Conservation (phyloP, 2,329 filamentous ascomycete species). For the Aureobasidium sp. region DNA sequence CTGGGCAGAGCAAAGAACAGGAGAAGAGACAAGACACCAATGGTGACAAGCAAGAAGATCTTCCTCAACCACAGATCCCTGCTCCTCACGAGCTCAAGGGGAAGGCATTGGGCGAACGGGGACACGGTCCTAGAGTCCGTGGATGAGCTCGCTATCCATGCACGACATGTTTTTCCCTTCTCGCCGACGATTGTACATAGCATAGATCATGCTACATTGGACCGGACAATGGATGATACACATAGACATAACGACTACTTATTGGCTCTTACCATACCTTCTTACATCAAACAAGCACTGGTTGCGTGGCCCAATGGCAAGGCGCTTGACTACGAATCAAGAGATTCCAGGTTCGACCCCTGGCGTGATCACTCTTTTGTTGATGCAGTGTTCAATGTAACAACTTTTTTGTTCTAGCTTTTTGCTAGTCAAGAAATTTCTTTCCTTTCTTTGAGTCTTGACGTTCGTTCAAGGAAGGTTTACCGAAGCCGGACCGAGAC, state of each 20-base stretch:
- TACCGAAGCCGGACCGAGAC: not conserved
- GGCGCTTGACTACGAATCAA: constrained; percentile 48
- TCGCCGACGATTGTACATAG: not conserved
- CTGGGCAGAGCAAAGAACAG: constrained; percentile 18
- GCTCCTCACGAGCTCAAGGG: constrained; percentile 5
- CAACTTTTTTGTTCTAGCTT: not conserved
- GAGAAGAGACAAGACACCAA: not conserved
- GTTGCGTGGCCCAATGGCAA: constrained; percentile 48
- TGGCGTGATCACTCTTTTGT: constrained; percentile 15
- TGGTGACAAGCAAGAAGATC: not conserved
- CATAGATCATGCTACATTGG: not conserved
- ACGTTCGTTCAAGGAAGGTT: not conserved
- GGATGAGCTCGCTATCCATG: not conserved
- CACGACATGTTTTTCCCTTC: not conserved
- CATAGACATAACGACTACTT: not conserved
- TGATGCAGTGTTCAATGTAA: not conserved
- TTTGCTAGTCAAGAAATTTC: not conserved
- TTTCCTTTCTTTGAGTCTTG: not conserved
- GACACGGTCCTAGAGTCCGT: constrained; percentile 17
- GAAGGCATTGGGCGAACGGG: constrained; percentile 16
- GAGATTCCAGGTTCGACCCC: constrained; percentile 20
- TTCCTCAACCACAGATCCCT: constrained; percentile 1
- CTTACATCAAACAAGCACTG: constrained; percentile 10
- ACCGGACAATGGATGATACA: not conserved
- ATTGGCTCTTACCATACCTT: not conserved